Evolutionary conservation across 192 early-diverging fungal genomes (phyloP), one percentile per base, ranked within the genome.

Genomic region (Coemansia umbellata): DNA sequence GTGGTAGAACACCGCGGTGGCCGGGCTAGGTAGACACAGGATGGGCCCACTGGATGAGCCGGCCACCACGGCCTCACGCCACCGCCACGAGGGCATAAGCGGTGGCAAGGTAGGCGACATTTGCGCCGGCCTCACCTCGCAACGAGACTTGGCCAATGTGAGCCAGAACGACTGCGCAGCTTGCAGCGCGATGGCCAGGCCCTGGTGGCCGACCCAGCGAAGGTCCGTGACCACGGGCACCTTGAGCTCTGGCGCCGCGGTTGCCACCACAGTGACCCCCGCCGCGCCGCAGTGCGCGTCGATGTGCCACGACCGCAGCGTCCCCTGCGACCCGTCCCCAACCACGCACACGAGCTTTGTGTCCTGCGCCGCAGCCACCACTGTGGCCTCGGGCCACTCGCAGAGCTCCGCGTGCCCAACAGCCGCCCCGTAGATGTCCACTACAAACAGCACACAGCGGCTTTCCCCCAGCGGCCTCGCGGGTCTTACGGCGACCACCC

Each of bases 41-140:
- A 57, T 37, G 3, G 69, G 58, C 3, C n/a, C n/a, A n/a, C n/a
- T n/a, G n/a, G n/a, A n/a, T n/a, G n/a, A n/a, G n/a, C n/a, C n/a
- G n/a, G n/a, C 63, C 26, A 73, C 50, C 5, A 73, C 63, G 0
- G 69, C 50, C 27, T 55, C 58, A 9, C 51, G 37, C 69, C 69
- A 73, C n/a, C 69, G 69, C 69, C 69, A 73, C 19, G 69, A 61
- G 8, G 55, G 37, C 37, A 49, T 50, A 8, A 47, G 5, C n/a
- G 47, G 24, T n/a, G 37, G 47, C 44, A 50, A 6, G 27, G 18
- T 40, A 22, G 18, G 22, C 22, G 40, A 44, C 40, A 44, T 22
- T 13, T 27, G 18, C 9, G 5, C 1, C 13, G 11, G 4, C 21
- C 6, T 11, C 17, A 30, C 31, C 10, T 30, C 13, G 43, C 43